Evolutionary conservation across 305 asterid genomes (phyloP).

Genomic region (Solanum hybrid): DNA sequence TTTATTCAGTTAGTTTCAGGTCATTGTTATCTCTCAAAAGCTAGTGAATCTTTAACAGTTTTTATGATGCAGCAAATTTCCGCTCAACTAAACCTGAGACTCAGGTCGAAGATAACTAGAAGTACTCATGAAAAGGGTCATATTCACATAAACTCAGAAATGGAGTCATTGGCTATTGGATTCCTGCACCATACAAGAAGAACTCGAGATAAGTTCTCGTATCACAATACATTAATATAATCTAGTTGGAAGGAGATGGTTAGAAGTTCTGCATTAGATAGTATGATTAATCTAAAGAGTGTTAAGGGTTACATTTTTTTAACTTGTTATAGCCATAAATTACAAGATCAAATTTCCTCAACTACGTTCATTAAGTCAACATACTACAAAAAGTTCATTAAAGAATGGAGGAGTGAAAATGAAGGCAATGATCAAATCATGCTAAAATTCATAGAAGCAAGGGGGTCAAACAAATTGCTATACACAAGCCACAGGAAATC

Average conservation of each 20-base stretch:
- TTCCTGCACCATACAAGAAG: too few species aligned
- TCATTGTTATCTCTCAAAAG: too few species aligned
- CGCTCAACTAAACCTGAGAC: too few species aligned
- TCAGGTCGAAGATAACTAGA: too few species aligned
- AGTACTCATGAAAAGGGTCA: too few species aligned
- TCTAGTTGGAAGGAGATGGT: not conserved
- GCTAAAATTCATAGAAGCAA: not conserved
- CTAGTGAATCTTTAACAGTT: too few species aligned
- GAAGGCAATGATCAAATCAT: not conserved
- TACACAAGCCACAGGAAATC: not conserved
- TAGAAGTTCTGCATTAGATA: not conserved
- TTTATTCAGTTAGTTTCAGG: too few species aligned
- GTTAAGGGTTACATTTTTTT: not conserved
- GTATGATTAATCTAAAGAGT: not conserved
- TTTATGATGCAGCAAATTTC: too few species aligned
- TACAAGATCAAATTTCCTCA: not conserved
- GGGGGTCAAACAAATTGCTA: not conserved
- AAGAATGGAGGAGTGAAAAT: not conserved
- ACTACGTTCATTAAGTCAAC: not conserved
- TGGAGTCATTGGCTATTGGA: too few species aligned
- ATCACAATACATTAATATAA: not conserved
- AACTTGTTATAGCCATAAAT: not conserved
- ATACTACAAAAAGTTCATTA: not conserved
- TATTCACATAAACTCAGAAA: too few species aligned
- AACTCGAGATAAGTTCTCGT: too few species aligned